Percentiles rank a stretch among this genome's conserved stretches.
phyloP scores from a whole-genome alignment of 2,329 filamentous ascomycete genomes.

The Trichoderma cornu-damae region DNA sequence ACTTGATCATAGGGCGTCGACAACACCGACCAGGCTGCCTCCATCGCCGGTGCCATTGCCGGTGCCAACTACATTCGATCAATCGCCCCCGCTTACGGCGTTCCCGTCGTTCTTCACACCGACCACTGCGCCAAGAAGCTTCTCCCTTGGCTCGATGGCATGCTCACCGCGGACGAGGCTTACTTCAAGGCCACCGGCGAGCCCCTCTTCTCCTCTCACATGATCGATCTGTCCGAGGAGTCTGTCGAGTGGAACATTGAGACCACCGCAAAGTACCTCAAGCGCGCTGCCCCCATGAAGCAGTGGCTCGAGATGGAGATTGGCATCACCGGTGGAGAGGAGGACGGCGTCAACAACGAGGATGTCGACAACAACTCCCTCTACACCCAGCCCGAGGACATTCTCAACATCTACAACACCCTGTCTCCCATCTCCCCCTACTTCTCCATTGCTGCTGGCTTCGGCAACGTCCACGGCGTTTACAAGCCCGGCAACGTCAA shows the following conservation, averaged over 20 bases:
- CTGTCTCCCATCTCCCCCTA: conserved; percentile 83
- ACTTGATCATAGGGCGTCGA: conserved; percentile 55
- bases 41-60: conserved; percentile 80
- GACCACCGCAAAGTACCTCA: conserved; percentile 88
- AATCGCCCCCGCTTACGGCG: conserved; percentile 78
- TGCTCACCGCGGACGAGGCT: conserved; percentile 88
- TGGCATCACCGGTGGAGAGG: conserved; percentile 88
- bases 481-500: conserved; percentile 98
- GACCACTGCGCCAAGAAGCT: conserved; percentile 99
- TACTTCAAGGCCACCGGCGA: conserved; percentile 92
- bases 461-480: conserved; percentile 98
- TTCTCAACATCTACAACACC: conserved; percentile 83
- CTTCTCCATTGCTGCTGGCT: conserved; percentile 97
- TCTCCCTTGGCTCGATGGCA: conserved; percentile 93
- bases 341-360: conserved; percentile 98
- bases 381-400: conserved; percentile 97
- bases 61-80: conserved; percentile 90
- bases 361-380: conserved; percentile 93
- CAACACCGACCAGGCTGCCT: conserved; percentile 78
- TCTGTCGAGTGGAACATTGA: conserved; percentile 82
- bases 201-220: conserved; percentile 93
- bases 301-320: conserved; percentile 98
- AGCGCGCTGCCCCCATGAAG: conserved; percentile 93
- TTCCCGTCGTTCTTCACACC: conserved; percentile 91
- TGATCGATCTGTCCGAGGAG: conserved; percentile 98